Evolutionary conservation across 108 stramenopile species (phyloP).

Genomic region (Discostella stelligeroides): DNA sequence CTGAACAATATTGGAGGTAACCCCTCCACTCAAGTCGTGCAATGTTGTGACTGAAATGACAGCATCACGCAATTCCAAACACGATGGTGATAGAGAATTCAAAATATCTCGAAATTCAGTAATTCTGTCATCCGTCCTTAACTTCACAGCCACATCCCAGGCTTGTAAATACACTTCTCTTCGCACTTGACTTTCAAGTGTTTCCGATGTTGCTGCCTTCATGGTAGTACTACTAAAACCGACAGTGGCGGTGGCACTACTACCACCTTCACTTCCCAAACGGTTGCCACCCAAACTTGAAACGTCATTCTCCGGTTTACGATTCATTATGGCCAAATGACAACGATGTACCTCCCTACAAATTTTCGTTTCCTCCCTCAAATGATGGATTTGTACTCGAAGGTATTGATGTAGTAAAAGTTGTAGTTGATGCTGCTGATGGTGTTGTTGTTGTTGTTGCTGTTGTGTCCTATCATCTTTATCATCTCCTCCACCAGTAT

Average conservation of each 20-base stretch:
- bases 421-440: conserved; percentile 7
- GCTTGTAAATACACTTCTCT: too few species aligned
- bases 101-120: not conserved
- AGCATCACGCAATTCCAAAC: conserved; percentile 31
- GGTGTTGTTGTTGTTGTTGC: too few species aligned
- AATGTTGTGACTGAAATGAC: conserved; percentile 4
- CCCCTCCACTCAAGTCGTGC: not conserved
- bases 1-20: conserved; percentile 17
- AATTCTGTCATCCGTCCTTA: not conserved
- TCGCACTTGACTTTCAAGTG: too few species aligned
- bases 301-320: conserved; percentile 34
- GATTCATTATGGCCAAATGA: conserved; percentile 28
- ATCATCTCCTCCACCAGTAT: too few species aligned
- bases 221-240: too few species aligned
- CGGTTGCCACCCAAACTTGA: too few species aligned
- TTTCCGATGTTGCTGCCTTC: too few species aligned
- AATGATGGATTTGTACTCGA: conserved; percentile 13
- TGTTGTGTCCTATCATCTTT: too few species aligned
- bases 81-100: not conserved
- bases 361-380: conserved; percentile 23
- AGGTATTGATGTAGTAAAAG: conserved; percentile 20
- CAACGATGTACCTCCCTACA: conserved; percentile 27
- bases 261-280: not conserved
- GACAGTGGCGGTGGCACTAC: not conserved
- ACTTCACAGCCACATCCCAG: too few species aligned